A percentile compares a stretch with the other conserved stretches of the same genome.
These are phyloP conservation scores for Ensete glaucum DNA, from an alignment of 176 grass and related monocot species.

Conservation along the genomic window DNA sequence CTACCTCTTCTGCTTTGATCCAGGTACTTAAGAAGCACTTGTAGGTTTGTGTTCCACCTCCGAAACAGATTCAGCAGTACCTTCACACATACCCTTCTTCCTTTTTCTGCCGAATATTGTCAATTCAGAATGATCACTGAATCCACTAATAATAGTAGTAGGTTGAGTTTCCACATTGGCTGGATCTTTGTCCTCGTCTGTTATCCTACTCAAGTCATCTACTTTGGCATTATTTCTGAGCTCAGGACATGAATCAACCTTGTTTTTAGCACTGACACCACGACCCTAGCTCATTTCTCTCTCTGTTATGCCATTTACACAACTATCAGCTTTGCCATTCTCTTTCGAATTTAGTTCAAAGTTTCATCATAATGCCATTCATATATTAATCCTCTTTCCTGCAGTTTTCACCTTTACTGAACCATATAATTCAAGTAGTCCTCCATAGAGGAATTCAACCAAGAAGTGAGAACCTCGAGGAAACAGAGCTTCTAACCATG, in stretches of 20 bases:
- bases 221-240: too few species aligned
- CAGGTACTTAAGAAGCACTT: too few species aligned
- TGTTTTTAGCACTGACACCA: not conserved
- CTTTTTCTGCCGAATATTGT: not conserved
- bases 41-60: too few species aligned
- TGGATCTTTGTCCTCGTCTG: not conserved
- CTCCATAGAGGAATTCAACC: conserved; percentile 3
- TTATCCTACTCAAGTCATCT: too few species aligned
- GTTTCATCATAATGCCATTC: not conserved
- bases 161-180: not conserved
- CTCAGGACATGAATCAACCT: too few species aligned
- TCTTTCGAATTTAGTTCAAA: not conserved
- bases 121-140: not conserved
- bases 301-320: not conserved
- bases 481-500: conserved; percentile 34
- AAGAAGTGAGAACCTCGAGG: conserved; percentile 13
- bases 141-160: not conserved
- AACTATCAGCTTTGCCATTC: not conserved
- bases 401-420: not conserved
- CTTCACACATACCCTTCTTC: not conserved
- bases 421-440: not conserved
- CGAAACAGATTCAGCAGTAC: not conserved
- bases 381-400: not conserved
- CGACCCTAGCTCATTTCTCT: not conserved
- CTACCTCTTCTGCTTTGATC: too few species aligned